These are phyloP conservation scores for Globisporangium uncinulatum DNA, from an alignment of 352 stramenopile species.

Conservation along the genomic window DNA sequence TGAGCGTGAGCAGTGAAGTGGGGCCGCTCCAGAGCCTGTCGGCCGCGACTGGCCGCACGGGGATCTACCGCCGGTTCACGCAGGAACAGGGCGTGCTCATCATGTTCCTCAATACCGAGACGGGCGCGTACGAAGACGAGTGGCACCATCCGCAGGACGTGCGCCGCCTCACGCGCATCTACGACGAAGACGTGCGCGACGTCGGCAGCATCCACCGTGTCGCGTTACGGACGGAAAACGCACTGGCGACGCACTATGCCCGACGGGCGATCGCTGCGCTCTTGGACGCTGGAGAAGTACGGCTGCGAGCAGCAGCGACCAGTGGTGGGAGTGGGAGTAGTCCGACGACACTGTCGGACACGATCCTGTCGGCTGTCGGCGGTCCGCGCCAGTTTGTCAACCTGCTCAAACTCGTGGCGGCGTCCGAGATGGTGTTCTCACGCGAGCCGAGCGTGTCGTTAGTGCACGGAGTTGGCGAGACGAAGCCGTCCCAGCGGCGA, in stretches of 20 bases:
- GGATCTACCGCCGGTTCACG: constrained; percentile 53
- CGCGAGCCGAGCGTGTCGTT: constrained; percentile 2
- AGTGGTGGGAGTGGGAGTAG: not conserved
- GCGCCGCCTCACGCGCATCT: constrained; percentile 72
- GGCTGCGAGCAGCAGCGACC: constrained; percentile 2
- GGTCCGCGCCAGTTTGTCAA: constrained; percentile 73
- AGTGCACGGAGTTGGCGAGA: constrained; percentile 2
- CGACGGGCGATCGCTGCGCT: constrained; percentile 45
- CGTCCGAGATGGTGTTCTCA: constrained; percentile 67
- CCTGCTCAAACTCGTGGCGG: constrained; percentile 76
- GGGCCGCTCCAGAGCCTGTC: constrained; percentile 65
- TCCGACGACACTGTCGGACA: constrained; percentile 18
- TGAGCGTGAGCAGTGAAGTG: constrained; percentile 69
- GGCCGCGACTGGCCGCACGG: constrained; percentile 49
- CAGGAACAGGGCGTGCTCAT: constrained; percentile 64
- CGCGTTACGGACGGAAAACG: constrained; percentile 70
- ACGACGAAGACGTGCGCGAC: constrained; percentile 62
- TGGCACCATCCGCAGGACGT: constrained; percentile 72
- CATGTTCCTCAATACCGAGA: constrained; percentile 84
- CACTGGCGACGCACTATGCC: constrained; percentile 79
- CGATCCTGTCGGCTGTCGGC: constrained; percentile 48
- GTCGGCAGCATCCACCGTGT: constrained; percentile 75
- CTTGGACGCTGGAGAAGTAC: constrained; percentile 12
- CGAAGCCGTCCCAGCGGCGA: not conserved
- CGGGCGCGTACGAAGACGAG: constrained; percentile 80